Base-by-base conservation (phyloP, 2,329 filamentous ascomycete genomes). In the Coniochaeta hoffmannii region DNA sequence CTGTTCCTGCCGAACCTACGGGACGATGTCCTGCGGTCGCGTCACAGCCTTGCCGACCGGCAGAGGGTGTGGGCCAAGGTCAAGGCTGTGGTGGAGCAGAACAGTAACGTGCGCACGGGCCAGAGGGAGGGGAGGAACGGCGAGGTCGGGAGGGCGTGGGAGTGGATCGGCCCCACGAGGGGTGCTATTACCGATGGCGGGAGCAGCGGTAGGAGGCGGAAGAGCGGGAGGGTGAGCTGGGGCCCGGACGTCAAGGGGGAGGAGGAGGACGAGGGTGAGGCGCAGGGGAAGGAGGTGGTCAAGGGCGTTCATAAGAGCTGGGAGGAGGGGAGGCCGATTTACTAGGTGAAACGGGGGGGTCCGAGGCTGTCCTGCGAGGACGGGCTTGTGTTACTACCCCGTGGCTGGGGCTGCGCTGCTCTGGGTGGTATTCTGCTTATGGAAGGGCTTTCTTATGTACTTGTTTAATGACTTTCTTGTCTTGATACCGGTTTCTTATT, bases 1-100 rank as follows among this genome's bases (percentile, higher is more conserved):
- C 82, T 99, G 59, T 89, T 90, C 65, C 82, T 97, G 63, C 89
- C 89, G 1, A 94, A 97, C 67, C 75, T 99, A 54, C 81, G 94
- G 57, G 94, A 99, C 66, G 93, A 97, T 66, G 87, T 99, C 3
- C 77, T 99, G 36, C 80, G 93, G 19, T 83, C 87, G 28, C 86
- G 96, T 58, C 90, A 97, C 68, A 87, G 82, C 3, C 79, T 92
- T 19, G 78, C 79, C 9, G 83, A 91, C 63, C 81, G 94, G 35
- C 88, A 94, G 66, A 82, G 83, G 55, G 76, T 99, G 53, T 99
- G 95, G 94, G 80, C 85, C 60, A 83, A 84, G 52, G 94, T 99
- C 19, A 82, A 85, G 62, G 82, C 78, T 53, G 87, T 97, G 53
- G 92, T 99, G 1, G 94, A 99, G 71, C 86, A 86, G 70, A 99